These are phyloP conservation scores for Fusarium sp. DNA, from an alignment of 2,329 filamentous ascomycete species.

Conservation along the genomic window DNA sequence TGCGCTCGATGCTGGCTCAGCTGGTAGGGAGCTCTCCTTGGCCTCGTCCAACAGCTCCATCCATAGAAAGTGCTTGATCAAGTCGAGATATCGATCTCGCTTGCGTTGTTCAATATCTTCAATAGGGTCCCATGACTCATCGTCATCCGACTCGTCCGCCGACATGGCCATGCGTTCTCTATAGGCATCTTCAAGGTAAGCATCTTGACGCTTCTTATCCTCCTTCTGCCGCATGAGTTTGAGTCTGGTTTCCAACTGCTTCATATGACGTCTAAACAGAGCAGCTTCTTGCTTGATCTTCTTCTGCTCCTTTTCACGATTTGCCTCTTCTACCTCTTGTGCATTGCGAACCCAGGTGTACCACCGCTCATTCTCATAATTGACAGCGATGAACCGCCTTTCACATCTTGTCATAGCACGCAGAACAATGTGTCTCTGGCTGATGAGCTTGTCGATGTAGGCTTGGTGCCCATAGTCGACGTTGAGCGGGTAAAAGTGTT, in stretches of 20 bases:
- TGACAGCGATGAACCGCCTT: slow-evolving; percentile 31
- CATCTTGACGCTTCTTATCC: slow-evolving; percentile 42
- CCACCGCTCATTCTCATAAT: slow-evolving; percentile 41
- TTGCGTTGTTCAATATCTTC: slow-evolving; percentile 39
- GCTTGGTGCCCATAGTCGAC: slow-evolving; percentile 41
- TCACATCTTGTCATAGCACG: slow-evolving; percentile 29
- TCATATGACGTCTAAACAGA: slow-evolving; percentile 42
- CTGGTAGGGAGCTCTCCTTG: background rate
- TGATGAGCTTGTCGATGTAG: slow-evolving; percentile 43
- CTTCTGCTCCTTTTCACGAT: slow-evolving; percentile 43
- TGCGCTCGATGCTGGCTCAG: background rate
- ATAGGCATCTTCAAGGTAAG: slow-evolving; percentile 43
- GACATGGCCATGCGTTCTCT: slow-evolving; percentile 35
- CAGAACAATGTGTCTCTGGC: slow-evolving; percentile 29
- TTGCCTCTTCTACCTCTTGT: slow-evolving; percentile 39
- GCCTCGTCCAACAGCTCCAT: slow-evolving; percentile 21
- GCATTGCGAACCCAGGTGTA: slow-evolving; percentile 39
- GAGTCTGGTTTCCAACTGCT: slow-evolving; percentile 38
- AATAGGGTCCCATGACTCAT: slow-evolving; percentile 44
- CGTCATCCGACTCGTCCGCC: slow-evolving; percentile 31
- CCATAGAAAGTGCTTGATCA: slow-evolving; percentile 46
- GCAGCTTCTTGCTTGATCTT: slow-evolving; percentile 44
- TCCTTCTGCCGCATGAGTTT: slow-evolving; percentile 35
- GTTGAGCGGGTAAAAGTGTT: slow-evolving; percentile 40
- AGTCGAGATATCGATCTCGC: slow-evolving; percentile 41